These are phyloP conservation scores for Phytophthora tubulina DNA, from an alignment of 352 stramenopile genomes.

Conservation along the genomic window DNA sequence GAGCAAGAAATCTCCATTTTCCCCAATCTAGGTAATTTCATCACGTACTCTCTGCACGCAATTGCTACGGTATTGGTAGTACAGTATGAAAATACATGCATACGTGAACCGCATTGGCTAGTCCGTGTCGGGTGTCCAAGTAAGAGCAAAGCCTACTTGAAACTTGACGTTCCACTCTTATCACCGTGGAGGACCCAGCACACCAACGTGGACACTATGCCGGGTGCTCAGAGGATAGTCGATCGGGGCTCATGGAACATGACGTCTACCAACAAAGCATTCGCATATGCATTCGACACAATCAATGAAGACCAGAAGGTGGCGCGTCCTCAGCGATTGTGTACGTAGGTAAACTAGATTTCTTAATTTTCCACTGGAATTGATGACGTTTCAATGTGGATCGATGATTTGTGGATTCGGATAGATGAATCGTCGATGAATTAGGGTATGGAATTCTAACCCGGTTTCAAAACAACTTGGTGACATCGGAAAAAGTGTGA, in stretches of 20 bases:
- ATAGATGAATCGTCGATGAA: too few relatives aligned
- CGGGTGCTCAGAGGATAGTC: constrained; percentile 1
- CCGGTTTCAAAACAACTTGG: too few relatives aligned
- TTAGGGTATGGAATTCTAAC: too few relatives aligned
- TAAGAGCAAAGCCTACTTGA: background rate
- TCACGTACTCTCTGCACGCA: constrained; percentile 33
- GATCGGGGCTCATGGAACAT: constrained; percentile 14
- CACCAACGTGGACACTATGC: background rate
- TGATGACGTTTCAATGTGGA: too few relatives aligned
- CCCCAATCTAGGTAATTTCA: constrained; percentile 14
- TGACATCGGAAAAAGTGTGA: too few relatives aligned
- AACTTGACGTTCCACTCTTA: constrained; percentile 1
- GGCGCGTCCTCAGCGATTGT: background rate
- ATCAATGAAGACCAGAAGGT: constrained; percentile 15
- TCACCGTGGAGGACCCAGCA: constrained; percentile 3
- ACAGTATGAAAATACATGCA: constrained; percentile 13
- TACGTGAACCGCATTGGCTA: constrained; percentile 17
- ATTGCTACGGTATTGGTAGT: constrained; percentile 25
- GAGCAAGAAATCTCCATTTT: constrained; percentile 40
- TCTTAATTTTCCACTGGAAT: too few relatives aligned
- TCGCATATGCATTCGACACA: constrained; percentile 12
- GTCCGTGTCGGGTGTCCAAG: background rate
- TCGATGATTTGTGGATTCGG: too few relatives aligned
- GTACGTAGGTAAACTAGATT: too few relatives aligned
- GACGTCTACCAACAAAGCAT: constrained; percentile 7